A percentile compares a stretch with the other conserved stretches of the same genome.
These are phyloP conservation scores for Trebouxia sp. DNA, from an alignment of 139 green algal genomes.

Conservation along the genomic window DNA sequence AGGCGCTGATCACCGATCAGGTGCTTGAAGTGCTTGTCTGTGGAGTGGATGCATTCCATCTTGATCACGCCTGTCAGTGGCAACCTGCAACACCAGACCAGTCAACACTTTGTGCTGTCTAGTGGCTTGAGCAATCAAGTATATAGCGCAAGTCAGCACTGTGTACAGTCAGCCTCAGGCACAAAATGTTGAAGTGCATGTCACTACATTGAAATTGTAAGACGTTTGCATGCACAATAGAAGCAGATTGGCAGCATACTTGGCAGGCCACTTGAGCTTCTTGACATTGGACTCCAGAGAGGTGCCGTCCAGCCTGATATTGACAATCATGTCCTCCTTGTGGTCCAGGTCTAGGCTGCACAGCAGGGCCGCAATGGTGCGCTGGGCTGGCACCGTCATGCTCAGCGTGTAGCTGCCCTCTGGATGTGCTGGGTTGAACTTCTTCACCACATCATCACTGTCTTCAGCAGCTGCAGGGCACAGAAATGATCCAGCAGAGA, in stretches of 20 bases:
- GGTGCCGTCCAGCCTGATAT: slow-evolving; percentile 55
- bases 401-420: slow-evolving; percentile 63
- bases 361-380: slow-evolving; percentile 59
- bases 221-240: neutral
- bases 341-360: slow-evolving; percentile 43
- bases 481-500: neutral
- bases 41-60: slow-evolving; percentile 44
- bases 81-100: slow-evolving; percentile 26
- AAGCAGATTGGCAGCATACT: slow-evolving; percentile 38
- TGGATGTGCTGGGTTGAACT: slow-evolving; percentile 70
- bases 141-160: too few relatives aligned
- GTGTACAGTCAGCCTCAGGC: too few relatives aligned
- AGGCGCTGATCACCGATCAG: slow-evolving; percentile 38
- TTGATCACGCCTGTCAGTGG: slow-evolving; percentile 40
- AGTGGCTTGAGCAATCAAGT: too few relatives aligned
- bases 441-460: slow-evolving; percentile 18
- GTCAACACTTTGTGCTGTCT: too few relatives aligned
- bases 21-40: slow-evolving; percentile 37
- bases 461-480: neutral
- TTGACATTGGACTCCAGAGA: slow-evolving; percentile 31
- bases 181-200: too few relatives aligned
- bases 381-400: slow-evolving; percentile 47
- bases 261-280: slow-evolving; percentile 51
- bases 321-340: slow-evolving; percentile 48
- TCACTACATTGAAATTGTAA: neutral